These are phyloP conservation scores for Yamadazyma friedrichii DNA, from an alignment of 1,139 yeast genomes.

Conservation along the genomic window DNA sequence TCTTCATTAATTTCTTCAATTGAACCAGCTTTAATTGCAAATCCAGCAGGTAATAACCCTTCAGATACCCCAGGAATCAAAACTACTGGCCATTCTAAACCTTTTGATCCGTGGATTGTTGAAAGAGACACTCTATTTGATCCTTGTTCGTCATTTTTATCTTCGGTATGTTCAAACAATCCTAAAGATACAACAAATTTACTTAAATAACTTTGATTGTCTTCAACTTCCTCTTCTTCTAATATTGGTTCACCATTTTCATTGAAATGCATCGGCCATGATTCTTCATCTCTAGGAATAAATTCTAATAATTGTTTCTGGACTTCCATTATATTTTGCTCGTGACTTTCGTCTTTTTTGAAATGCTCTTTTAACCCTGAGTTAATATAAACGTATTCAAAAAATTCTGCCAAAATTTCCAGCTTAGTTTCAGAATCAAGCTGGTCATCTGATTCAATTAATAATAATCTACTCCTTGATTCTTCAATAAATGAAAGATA, in stretches of 20 bases:
- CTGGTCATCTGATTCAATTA: constrained; percentile 8
- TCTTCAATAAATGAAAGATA: constrained; percentile 32
- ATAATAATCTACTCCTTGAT: constrained; percentile 18
- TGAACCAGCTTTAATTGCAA: constrained; percentile 32
- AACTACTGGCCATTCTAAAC: constrained; percentile 93
- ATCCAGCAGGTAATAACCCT: constrained; percentile 54
- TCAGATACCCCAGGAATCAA: constrained; percentile 73
- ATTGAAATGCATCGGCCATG: constrained; percentile 29
- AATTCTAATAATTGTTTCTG: constrained; percentile 40
- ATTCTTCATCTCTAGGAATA: constrained; percentile 52
- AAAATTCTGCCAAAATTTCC: constrained; percentile 17
- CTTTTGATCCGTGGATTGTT: constrained; percentile 91
- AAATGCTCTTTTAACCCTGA: constrained; percentile 35
- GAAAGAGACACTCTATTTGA: constrained; percentile 43
- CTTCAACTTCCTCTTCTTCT: background rate
- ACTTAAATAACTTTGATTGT: constrained; percentile 36
- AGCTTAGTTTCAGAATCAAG: constrained; percentile 4
- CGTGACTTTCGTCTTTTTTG: constrained; percentile 21
- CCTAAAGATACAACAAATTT: constrained; percentile 61
- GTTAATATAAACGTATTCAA: constrained; percentile 23
- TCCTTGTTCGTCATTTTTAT: constrained; percentile 10
- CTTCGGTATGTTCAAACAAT: constrained; percentile 38
- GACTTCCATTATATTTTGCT: constrained; percentile 45
- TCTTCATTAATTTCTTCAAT: constrained; percentile 62
- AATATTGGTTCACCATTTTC: background rate